A percentile compares a stretch with the other conserved stretches of the same genome.
phyloP scores from a whole-genome alignment of 139 green algal genomes.

The Chlamydomonas sp. region DNA sequence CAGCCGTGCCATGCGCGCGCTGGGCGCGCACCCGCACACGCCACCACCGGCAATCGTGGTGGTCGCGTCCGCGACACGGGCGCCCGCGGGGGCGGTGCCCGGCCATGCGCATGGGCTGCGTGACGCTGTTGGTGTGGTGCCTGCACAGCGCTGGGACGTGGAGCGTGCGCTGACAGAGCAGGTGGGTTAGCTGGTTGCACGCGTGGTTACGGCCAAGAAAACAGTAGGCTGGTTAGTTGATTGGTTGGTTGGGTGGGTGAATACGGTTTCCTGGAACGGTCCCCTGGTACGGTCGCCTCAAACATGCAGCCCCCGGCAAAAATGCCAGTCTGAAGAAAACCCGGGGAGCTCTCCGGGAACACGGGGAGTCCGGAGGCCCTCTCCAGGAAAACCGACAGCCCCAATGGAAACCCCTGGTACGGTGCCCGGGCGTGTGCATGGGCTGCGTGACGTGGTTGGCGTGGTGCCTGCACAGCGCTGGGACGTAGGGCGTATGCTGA shows the following conservation, averaged over 20 bases:
- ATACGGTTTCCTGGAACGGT: too few relatives aligned
- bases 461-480: conserved; percentile 29
- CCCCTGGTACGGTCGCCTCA: too few relatives aligned
- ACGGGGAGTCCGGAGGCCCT: too few relatives aligned
- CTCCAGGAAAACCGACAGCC: too few relatives aligned
- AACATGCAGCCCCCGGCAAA: too few relatives aligned
- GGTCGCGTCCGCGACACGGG: not conserved
- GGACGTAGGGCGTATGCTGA: conserved; percentile 39
- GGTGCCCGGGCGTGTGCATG: not conserved
- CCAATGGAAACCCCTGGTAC: not conserved
- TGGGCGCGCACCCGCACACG: too few relatives aligned
- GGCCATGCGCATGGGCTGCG: not conserved
- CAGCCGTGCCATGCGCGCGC: not conserved
- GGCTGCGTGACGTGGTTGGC: conserved; percentile 13
- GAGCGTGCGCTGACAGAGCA: conserved; percentile 30
- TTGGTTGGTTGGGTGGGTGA: too few relatives aligned
- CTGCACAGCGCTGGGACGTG: conserved; percentile 37
- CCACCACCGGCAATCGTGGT: not conserved
- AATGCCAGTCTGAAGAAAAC: too few relatives aligned
- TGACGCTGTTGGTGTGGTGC: conserved; percentile 16
- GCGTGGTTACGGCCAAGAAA: too few relatives aligned
- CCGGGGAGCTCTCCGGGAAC: too few relatives aligned
- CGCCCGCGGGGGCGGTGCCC: not conserved
- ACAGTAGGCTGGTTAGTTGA: too few relatives aligned
- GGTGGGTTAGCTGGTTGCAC: too few relatives aligned